These are phyloP conservation scores for Ocimum tenuiflorum DNA, from an alignment of 257 asterid species.

Conservation along the genomic window DNA sequence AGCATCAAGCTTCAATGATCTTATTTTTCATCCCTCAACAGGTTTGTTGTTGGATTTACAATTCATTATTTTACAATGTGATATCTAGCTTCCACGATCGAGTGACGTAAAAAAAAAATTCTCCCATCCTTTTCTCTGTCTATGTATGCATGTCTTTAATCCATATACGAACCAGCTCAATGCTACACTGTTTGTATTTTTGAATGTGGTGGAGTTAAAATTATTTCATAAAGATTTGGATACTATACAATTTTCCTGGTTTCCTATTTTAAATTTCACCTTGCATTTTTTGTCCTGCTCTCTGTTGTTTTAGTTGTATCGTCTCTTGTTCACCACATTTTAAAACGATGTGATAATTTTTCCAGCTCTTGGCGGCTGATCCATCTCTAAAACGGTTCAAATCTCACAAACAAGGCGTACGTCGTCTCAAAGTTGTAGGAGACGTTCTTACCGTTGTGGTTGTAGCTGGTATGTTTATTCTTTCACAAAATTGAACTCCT, in stretches of 20 bases:
- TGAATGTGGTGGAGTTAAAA: too few species aligned
- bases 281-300: not conserved
- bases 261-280: not conserved
- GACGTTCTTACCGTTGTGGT: slow-evolving; percentile 60
- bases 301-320: too few species aligned
- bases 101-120: too few species aligned
- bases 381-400: slow-evolving; percentile 61
- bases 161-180: too few species aligned
- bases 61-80: not conserved
- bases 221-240: not conserved
- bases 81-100: not conserved
- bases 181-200: too few species aligned
- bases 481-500: too few species aligned
- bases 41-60: not conserved
- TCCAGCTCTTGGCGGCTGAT: slow-evolving; percentile 70
- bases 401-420: slow-evolving; percentile 52
- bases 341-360: slow-evolving; percentile 14
- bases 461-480: slow-evolving; percentile 56
- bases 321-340: not conserved
- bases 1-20: not conserved
- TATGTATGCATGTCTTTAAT: too few species aligned
- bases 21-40: not conserved
- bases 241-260: not conserved
- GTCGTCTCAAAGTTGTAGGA: slow-evolving; percentile 51
- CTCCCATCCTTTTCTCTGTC: too few species aligned